These are phyloP conservation scores for Physaria fendleri DNA, from an alignment of 345 rosid genomes.

Conservation along the genomic window DNA sequence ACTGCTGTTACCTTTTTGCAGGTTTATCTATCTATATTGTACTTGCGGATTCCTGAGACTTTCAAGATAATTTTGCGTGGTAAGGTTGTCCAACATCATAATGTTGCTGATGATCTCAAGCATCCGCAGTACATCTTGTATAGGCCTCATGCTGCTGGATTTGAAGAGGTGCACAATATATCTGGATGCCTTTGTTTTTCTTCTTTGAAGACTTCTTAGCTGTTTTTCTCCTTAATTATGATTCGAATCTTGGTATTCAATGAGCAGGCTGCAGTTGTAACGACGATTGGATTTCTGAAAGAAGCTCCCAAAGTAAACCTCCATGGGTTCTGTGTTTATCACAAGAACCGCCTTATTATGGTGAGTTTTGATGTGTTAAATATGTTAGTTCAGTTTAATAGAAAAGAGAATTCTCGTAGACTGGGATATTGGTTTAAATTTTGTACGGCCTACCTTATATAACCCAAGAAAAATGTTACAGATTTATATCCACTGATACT, in stretches of 20 bases:
- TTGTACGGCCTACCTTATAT: no score
- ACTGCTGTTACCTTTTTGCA: slow-evolving; percentile 23
- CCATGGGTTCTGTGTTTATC: slow-evolving; percentile 83
- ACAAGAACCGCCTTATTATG: slow-evolving; percentile 87
- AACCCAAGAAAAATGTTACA: no score
- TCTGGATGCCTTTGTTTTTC: slow-evolving; percentile 5
- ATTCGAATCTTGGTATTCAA: slow-evolving; percentile 9
- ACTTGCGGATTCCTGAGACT: slow-evolving; percentile 67
- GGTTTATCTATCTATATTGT: slow-evolving; percentile 82
- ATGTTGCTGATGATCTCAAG: slow-evolving; percentile 84
- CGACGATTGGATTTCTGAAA: slow-evolving; percentile 88
- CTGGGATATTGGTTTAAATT: neutral
- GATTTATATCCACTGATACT: neutral
- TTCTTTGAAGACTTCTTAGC: slow-evolving; percentile 4
- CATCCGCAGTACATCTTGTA: slow-evolving; percentile 73
- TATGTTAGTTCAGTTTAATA: slow-evolving; percentile 1
- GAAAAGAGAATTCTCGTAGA: neutral
- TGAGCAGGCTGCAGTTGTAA: slow-evolving; percentile 62
- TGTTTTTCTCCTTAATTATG: neutral
- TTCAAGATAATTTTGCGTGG: slow-evolving; percentile 77
- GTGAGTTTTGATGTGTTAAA: slow-evolving; percentile 32
- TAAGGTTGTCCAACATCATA: slow-evolving; percentile 61
- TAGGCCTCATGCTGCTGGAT: slow-evolving; percentile 65
- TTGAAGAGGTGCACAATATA: slow-evolving; percentile 45
- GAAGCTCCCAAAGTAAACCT: slow-evolving; percentile 73